Percentiles rank a stretch among this genome's conserved stretches.
Evolutionary conservation across 805 yeast species (phyloP).

Genomic region (Candida koratica): DNA sequence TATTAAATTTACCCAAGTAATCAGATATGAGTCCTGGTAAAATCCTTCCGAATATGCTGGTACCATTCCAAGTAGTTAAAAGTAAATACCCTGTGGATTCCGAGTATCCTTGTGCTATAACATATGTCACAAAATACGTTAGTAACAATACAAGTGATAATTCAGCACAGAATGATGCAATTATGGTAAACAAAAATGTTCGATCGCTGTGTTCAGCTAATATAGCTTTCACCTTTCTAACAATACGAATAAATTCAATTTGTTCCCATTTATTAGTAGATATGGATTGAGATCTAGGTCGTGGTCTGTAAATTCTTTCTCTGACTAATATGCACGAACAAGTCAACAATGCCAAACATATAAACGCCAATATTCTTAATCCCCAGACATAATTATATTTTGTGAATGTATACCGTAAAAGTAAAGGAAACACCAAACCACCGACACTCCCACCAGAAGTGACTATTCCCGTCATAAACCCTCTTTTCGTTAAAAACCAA

Average conservation of each 20-base stretch:
- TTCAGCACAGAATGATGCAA: slow-evolving; percentile 43
- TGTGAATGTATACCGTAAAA: slow-evolving; percentile 44
- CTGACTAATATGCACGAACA: slow-evolving; percentile 23
- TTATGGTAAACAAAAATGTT: slow-evolving; percentile 23
- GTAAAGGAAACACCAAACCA: slow-evolving; percentile 57
- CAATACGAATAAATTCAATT: slow-evolving; percentile 1
- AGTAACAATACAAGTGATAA: slow-evolving; percentile 48
- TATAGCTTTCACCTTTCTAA: slow-evolving; percentile 1
- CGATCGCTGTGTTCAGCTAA: slow-evolving; percentile 12
- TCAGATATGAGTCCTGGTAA: slow-evolving; percentile 57
- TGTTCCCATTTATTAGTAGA: not conserved
- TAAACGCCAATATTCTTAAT: slow-evolving; percentile 44
- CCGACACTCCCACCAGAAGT: slow-evolving; percentile 68
- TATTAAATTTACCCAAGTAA: slow-evolving; percentile 51
- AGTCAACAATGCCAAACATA: slow-evolving; percentile 25
- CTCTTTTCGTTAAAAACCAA: slow-evolving; percentile 61
- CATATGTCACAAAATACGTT: slow-evolving; percentile 58
- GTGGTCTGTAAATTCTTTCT: slow-evolving; percentile 21
- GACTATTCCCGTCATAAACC: slow-evolving; percentile 53
- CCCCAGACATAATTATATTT: slow-evolving; percentile 57
- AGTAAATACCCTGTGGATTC: slow-evolving; percentile 42
- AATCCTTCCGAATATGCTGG: slow-evolving; percentile 50
- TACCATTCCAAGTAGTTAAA: slow-evolving; percentile 44
- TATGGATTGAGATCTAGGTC: not conserved
- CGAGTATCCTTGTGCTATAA: slow-evolving; percentile 45